Percentiles rank a stretch among this genome's conserved stretches.
Evolutionary conservation across 345 rosid genomes (phyloP).

Genomic region (Salix purpurea): DNA sequence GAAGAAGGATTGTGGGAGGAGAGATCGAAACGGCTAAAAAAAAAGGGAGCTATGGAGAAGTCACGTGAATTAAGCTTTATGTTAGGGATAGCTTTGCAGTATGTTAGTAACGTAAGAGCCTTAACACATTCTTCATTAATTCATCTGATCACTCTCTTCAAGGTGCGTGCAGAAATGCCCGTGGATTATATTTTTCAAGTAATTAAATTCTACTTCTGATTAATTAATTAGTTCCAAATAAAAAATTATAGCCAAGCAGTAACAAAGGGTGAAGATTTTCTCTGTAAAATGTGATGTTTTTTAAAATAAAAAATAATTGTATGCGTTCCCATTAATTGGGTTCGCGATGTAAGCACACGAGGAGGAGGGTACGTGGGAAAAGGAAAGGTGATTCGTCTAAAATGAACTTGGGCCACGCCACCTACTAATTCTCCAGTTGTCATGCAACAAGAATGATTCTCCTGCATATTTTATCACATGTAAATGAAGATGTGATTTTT

Average conservation of each 20-base stretch:
- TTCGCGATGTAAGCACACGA: not conserved
- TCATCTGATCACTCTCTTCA: not conserved
- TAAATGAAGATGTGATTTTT: not conserved
- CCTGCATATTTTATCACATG: not conserved
- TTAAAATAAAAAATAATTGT: not conserved
- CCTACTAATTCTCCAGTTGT: constrained; percentile 69
- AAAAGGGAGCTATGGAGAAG: not conserved
- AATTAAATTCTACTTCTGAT: no score
- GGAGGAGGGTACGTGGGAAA: not conserved
- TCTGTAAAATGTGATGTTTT: not conserved
- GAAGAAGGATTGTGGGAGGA: not conserved
- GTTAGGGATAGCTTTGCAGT: not conserved
- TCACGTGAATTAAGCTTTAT: constrained; percentile 16
- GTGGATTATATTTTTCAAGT: no score
- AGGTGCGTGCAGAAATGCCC: not conserved
- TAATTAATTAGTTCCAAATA: not conserved
- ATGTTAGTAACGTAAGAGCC: constrained; percentile 10
- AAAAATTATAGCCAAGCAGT: not conserved
- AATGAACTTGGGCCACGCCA: constrained; percentile 48
- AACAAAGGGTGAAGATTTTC: not conserved
- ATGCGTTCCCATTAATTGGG: no score
- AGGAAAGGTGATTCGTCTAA: constrained; percentile 1
- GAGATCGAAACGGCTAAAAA: constrained; percentile 2
- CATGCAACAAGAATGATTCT: constrained; percentile 51
- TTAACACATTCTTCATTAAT: not conserved